Evolutionary conservation across 192 early-diverging fungal species (phyloP).

Genomic region (Linderina pennispora): DNA sequence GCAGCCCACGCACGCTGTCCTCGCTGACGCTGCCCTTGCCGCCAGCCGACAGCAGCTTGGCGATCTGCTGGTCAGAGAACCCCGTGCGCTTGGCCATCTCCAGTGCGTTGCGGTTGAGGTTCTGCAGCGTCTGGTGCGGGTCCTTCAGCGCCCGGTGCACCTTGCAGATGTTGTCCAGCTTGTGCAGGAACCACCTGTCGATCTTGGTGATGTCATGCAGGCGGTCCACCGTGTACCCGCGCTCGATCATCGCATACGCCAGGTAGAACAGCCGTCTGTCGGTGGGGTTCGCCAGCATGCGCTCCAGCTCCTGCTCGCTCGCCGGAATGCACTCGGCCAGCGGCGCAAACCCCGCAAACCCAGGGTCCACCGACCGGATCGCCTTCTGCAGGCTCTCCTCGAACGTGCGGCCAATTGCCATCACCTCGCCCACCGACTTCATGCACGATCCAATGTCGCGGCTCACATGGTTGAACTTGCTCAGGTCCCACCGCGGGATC

Average conservation of each 20-base stretch:
- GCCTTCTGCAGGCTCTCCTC: constrained; percentile 97
- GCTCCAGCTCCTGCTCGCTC: constrained; percentile 52
- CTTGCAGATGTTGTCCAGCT: constrained; percentile 75
- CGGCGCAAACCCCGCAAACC: constrained; percentile 80
- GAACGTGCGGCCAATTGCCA: constrained; percentile 96
- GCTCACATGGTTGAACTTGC: constrained; percentile 88
- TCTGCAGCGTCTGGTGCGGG: constrained; percentile 52
- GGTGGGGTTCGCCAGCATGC: constrained; percentile 60
- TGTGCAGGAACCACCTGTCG: constrained; percentile 88
- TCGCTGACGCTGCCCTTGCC: constrained; percentile 25
- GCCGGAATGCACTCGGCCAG: constrained; percentile 16
- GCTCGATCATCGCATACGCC: constrained; percentile 75
- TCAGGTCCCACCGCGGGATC: constrained; percentile 97
- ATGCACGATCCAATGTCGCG: constrained; percentile 81
- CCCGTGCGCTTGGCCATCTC: constrained; percentile 77
- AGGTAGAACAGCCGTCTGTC: constrained; percentile 81
- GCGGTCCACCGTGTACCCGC: constrained; percentile 67
- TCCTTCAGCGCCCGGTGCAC: constrained; percentile 43
- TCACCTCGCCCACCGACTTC: constrained; percentile 98
- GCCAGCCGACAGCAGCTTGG: constrained; percentile 37
- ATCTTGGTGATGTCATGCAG: constrained; percentile 81
- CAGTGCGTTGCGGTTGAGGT: constrained; percentile 50
- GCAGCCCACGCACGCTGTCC: constrained; percentile 64
- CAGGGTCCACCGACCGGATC: constrained; percentile 88
- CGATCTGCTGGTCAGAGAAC: constrained; percentile 89